Conservation (phyloP, 345 rosid species). For the Pistacia integerrima region DNA sequence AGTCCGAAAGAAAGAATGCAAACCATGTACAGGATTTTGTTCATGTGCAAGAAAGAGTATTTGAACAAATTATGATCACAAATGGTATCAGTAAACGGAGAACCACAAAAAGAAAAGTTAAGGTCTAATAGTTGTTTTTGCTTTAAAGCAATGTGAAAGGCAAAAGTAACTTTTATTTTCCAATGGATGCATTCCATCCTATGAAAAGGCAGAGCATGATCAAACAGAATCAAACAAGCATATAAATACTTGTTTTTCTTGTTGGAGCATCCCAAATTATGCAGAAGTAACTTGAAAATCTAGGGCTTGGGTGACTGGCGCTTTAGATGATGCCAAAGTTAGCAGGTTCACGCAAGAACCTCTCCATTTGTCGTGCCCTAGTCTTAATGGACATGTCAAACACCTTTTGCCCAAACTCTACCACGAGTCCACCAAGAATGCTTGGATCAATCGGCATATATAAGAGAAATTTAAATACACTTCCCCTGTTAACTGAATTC, state of each 20-base stretch:
- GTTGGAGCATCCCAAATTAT: slow-evolving; percentile 8
- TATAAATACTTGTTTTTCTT: slow-evolving; percentile 12
- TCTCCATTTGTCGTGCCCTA: slow-evolving; percentile 95
- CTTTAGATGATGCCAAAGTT: slow-evolving; percentile 39
- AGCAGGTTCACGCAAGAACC: slow-evolving; percentile 77
- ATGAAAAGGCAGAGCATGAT: slow-evolving; percentile 15
- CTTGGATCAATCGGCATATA: slow-evolving; percentile 73
- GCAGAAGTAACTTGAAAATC: slow-evolving; percentile 12
- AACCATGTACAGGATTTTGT: no score
- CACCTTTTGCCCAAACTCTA: slow-evolving; percentile 87
- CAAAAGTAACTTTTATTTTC: slow-evolving; percentile 28
- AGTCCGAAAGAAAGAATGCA: no score
- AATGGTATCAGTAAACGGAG: slow-evolving; percentile 1
- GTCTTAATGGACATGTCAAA: no score
- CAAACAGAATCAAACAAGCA: slow-evolving; percentile 15
- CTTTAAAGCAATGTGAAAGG: slow-evolving; percentile 14
- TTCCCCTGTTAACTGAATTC: neutral
- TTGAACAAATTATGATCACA: slow-evolving; percentile 9
- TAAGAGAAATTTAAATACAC: neutral
- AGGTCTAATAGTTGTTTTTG: neutral
- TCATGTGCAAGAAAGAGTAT: slow-evolving; percentile 3
- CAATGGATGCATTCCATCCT: slow-evolving; percentile 23
- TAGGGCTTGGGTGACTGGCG: slow-evolving; percentile 1
- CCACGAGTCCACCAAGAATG: slow-evolving; percentile 86
- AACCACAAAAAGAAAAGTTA: slow-evolving; percentile 4